Evolutionary conservation across 192 early-diverging fungal species (phyloP).

Genomic region (Spizellomyces punctatus): DNA sequence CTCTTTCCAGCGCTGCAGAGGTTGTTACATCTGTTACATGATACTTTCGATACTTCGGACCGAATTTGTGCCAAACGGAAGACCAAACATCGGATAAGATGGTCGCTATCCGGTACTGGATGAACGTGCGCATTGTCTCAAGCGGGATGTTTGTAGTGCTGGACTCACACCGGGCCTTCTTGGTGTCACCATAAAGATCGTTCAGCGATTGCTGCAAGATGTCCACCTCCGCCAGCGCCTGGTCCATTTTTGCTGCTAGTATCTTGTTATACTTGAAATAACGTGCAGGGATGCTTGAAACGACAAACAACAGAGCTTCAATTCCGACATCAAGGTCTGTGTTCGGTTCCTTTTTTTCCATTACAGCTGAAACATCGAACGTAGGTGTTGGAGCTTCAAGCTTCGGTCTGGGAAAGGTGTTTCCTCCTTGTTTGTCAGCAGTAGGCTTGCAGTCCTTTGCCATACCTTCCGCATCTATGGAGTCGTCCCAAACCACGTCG

Average conservation of each 20-base stretch:
- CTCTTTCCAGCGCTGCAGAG: conserved; percentile 10
- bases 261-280: conserved; percentile 40
- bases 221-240: conserved; percentile 17
- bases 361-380: neutral
- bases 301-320: conserved; percentile 29
- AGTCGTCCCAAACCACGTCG: conserved; percentile 18
- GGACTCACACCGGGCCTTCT: neutral
- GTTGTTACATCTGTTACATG: conserved; percentile 32
- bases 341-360: neutral
- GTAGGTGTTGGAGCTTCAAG: neutral
- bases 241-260: conserved; percentile 25
- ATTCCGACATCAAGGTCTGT: conserved; percentile 27
- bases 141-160: neutral
- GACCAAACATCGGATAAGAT: conserved; percentile 34
- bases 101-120: conserved; percentile 31
- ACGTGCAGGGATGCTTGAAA: conserved; percentile 32
- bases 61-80: conserved; percentile 36
- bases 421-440: no score
- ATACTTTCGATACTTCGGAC: conserved; percentile 26
- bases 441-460: neutral
- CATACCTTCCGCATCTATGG: neutral
- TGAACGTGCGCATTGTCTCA: conserved; percentile 16
- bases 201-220: neutral
- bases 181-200: conserved; percentile 1
- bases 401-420: neutral